Evolutionary conservation across 2,329 filamentous ascomycete species (phyloP).

Genomic region (Monilinia fructicola): DNA sequence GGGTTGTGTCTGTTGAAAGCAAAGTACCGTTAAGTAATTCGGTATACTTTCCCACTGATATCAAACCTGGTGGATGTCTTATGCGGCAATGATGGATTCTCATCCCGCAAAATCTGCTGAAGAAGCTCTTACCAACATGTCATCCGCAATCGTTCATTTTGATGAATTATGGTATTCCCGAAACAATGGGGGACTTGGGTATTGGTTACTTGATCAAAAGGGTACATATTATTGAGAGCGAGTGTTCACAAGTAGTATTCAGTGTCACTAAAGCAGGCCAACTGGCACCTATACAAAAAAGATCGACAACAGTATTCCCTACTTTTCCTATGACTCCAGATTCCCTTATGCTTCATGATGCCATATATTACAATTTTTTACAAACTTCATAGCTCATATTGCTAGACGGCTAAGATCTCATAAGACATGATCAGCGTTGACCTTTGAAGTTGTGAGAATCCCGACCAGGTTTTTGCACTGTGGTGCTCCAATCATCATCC

Average conservation of each 20-base stretch:
- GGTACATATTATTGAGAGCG: background rate
- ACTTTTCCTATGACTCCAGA: background rate
- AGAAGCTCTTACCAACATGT: background rate
- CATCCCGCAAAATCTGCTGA: background rate
- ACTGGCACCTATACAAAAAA: background rate
- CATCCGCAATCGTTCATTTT: background rate
- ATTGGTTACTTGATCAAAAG: no score
- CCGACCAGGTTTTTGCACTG: background rate
- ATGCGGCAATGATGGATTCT: background rate
- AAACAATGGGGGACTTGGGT: background rate
- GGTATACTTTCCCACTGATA: background rate
- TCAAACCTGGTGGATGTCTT: background rate
- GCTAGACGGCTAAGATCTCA: background rate
- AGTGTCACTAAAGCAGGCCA: background rate
- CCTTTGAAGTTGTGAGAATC: background rate
- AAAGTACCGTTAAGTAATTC: background rate
- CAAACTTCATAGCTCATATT: slow-evolving; percentile 3
- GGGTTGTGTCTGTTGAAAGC: background rate
- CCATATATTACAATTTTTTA: slow-evolving; percentile 15
- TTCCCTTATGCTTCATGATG: background rate
- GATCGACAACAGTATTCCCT: background rate
- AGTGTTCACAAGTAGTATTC: background rate
- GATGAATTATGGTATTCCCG: background rate
- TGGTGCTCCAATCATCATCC: background rate
- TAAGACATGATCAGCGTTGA: background rate